Evolutionary conservation across 805 yeast genomes (phyloP).

Genomic region (Saturnispora hagleri): DNA sequence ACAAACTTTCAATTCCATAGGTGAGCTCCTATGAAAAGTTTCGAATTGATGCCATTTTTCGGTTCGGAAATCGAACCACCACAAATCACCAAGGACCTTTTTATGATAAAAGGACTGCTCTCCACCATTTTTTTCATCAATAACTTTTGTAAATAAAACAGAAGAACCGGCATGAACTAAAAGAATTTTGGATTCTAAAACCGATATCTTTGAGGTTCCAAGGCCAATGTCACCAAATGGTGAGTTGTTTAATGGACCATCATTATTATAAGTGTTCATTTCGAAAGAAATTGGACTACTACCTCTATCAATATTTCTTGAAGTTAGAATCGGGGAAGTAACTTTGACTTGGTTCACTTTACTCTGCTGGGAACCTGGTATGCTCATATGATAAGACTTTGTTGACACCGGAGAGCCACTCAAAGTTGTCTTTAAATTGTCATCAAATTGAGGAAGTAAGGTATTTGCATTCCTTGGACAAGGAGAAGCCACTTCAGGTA

Average conservation of each 20-base stretch:
- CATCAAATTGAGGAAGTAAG: not conserved
- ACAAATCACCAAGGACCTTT: constrained; percentile 37
- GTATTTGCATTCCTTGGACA: not conserved
- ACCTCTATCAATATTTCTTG: not conserved
- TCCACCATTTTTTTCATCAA: constrained; percentile 14
- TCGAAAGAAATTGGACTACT: not conserved
- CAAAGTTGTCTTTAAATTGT: not conserved
- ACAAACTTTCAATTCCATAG: constrained; percentile 12
- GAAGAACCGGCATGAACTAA: constrained; percentile 28
- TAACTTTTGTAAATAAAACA: constrained; percentile 18
- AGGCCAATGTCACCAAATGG: not conserved
- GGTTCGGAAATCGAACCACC: constrained; percentile 39
- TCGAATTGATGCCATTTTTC: constrained; percentile 32
- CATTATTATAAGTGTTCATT: not conserved
- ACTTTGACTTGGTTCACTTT: not conserved
- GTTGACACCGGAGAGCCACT: constrained; percentile 1
- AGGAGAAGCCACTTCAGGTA: not conserved
- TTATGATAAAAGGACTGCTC: constrained; percentile 12
- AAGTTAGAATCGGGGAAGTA: not conserved
- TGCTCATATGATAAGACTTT: not conserved
- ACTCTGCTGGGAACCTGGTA: not conserved
- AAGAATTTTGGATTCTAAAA: constrained; percentile 18
- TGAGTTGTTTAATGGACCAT: not conserved
- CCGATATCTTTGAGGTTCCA: constrained; percentile 5
- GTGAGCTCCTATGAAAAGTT: constrained; percentile 10